Percentiles rank a stretch among this genome's conserved stretches.
Conservation (phyloP, 108 stramenopile genomes). For the Aurantiochytrium sp. region DNA sequence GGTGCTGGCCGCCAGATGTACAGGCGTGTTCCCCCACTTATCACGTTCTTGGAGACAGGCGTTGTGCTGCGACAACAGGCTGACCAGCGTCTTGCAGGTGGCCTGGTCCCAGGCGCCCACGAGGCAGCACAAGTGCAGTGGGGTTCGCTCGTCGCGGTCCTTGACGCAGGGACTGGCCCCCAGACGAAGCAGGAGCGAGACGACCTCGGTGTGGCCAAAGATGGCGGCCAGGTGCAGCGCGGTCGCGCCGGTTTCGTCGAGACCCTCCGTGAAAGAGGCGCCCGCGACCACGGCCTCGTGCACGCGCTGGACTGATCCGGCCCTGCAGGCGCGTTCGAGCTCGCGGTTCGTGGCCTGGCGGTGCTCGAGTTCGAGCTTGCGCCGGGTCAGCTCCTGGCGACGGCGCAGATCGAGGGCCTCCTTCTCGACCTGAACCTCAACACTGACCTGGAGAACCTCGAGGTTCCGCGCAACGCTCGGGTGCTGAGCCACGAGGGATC, state of each 20-base stretch:
- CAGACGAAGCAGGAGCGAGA: not conserved
- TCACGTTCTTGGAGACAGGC: not conserved
- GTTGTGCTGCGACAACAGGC: not conserved
- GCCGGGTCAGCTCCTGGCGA: not conserved
- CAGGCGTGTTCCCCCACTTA: constrained; percentile 3
- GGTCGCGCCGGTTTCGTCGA: not conserved
- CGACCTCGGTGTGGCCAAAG: constrained; percentile 7
- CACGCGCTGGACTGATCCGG: not conserved
- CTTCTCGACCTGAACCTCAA: constrained; percentile 16
- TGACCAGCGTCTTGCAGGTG: not conserved
- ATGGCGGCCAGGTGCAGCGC: constrained; percentile 3
- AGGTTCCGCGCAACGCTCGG: not conserved
- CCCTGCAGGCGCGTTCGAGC: not conserved
- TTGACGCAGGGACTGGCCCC: not conserved
- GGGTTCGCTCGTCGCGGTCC: not conserved
- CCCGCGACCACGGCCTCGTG: not conserved
- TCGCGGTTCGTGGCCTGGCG: not conserved
- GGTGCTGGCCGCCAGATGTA: not conserved
- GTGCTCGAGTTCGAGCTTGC: constrained; percentile 19
- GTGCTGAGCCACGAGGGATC: not conserved
- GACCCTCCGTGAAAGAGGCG: not conserved
- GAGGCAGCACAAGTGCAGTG: not conserved
- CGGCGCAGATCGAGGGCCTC: not conserved
- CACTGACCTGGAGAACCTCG: not conserved
- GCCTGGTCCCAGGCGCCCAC: not conserved